phyloP scores from a whole-genome alignment of 2,329 filamentous ascomycete species.

The Sphaerulina musiva region DNA sequence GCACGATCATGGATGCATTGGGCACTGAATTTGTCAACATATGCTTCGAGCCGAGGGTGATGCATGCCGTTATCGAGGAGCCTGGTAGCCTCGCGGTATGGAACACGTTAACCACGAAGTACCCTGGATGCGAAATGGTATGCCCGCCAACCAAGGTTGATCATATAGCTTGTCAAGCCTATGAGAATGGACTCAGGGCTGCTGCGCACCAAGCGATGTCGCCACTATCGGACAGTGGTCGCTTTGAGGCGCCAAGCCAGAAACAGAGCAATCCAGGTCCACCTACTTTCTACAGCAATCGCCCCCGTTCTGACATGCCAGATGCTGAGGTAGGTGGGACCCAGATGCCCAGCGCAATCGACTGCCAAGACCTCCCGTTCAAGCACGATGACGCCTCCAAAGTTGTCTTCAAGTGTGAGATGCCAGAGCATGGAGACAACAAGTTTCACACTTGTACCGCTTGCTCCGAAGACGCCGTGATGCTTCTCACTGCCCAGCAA shows the following conservation, averaged over 20 bases:
- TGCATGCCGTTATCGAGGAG: neutral
- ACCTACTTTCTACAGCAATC: neutral
- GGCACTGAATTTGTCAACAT: neutral
- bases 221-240: neutral
- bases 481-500: neutral
- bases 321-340: neutral
- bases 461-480: neutral
- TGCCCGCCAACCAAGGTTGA: neutral
- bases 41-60: neutral
- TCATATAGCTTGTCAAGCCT: neutral
- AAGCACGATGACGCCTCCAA: neutral
- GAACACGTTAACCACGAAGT: neutral
- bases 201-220: neutral
- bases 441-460: neutral
- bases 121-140: neutral
- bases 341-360: neutral
- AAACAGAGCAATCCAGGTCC: neutral
- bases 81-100: neutral
- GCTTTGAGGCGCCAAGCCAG: neutral
- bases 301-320: neutral
- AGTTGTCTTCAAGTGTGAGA: neutral
- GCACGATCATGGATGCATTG: neutral
- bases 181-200: neutral
- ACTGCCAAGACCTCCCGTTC: neutral
- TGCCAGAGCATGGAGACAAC: neutral